Conservation (phyloP, 2,329 filamentous ascomycete species). For the Aspergillus ibericus region DNA sequence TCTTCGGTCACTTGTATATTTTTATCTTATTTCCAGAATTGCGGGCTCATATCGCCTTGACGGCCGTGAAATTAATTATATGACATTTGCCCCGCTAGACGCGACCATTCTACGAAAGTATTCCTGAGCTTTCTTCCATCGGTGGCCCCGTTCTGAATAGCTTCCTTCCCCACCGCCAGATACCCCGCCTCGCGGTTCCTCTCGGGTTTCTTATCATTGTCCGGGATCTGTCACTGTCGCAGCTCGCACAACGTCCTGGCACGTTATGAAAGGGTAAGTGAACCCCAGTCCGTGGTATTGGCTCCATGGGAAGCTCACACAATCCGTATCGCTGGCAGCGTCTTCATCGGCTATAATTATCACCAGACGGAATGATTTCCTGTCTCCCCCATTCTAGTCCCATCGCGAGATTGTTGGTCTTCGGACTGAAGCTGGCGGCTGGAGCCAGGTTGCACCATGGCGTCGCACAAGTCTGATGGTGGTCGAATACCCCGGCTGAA, state of each 20-base stretch:
- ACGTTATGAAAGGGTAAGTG: conserved; percentile 10
- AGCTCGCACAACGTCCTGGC: not conserved
- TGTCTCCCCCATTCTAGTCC: conserved; percentile 22
- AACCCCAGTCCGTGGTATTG: not conserved
- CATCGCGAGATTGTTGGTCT: conserved; percentile 27
- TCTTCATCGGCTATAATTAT: conserved; percentile 1
- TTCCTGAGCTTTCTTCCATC: not conserved
- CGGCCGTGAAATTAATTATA: too few relatives aligned
- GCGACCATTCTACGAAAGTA: not conserved
- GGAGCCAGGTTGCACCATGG: conserved; percentile 35
- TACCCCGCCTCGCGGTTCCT: not conserved
- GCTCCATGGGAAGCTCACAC: not conserved
- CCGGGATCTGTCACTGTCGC: not conserved
- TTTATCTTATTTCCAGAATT: not conserved
- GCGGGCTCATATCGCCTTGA: not conserved
- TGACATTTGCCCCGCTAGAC: not conserved
- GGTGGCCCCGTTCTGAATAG: not conserved
- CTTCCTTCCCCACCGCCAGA: conserved; percentile 2
- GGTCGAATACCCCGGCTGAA: conserved; percentile 32
- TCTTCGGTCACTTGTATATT: not conserved
- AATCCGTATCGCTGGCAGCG: conserved; percentile 5
- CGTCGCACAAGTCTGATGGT: conserved; percentile 35
- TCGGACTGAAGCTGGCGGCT: conserved; percentile 29
- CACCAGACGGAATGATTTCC: conserved; percentile 33
- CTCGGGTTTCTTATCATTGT: not conserved